These are phyloP conservation scores for Entoloma clypeatum DNA, from an alignment of 1,284 basidiomycete genomes.

Conservation along the genomic window DNA sequence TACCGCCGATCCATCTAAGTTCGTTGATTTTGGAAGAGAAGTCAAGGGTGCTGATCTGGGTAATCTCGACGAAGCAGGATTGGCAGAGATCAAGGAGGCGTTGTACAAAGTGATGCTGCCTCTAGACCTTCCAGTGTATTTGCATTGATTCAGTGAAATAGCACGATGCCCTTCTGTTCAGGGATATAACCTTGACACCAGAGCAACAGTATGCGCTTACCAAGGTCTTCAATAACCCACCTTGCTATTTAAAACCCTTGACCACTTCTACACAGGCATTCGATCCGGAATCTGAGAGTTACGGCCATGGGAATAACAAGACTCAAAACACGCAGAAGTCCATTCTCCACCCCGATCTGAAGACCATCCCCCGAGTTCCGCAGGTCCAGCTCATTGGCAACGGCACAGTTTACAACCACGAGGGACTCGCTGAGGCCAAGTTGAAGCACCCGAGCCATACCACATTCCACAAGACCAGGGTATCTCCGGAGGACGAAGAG, in stretches of 20 bases:
- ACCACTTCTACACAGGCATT: slow-evolving; percentile 30
- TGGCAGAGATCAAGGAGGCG: slow-evolving; percentile 55
- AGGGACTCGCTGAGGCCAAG: slow-evolving; percentile 68
- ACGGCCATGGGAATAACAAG: slow-evolving; percentile 85
- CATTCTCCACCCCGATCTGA: slow-evolving; percentile 80
- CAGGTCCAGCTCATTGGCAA: slow-evolving; percentile 88
- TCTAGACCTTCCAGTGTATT: background rate
- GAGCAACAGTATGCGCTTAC: slow-evolving; percentile 83
- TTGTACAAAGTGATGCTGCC: slow-evolving; percentile 57
- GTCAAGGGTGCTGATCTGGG: slow-evolving; percentile 61
- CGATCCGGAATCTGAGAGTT: slow-evolving; percentile 68
- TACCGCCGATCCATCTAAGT: slow-evolving; percentile 54
- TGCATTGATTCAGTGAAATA: slow-evolving; percentile 26
- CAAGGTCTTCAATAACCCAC: slow-evolving; percentile 46
- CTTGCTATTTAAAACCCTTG: slow-evolving; percentile 1
- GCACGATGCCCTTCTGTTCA: slow-evolving; percentile 76
- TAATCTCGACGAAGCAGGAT: slow-evolving; percentile 48
- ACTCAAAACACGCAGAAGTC: slow-evolving; percentile 68
- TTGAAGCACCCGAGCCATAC: slow-evolving; percentile 83
- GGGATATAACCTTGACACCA: slow-evolving; percentile 63
- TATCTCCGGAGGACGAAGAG: slow-evolving; percentile 74
- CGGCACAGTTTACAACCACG: slow-evolving; percentile 69
- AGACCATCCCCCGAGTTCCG: slow-evolving; percentile 81
- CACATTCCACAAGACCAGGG: slow-evolving; percentile 85
- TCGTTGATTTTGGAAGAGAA: slow-evolving; percentile 61